These are phyloP conservation scores for Oxyria digyna DNA, from an alignment of 148 eudicot genomes.

Conservation along the genomic window DNA sequence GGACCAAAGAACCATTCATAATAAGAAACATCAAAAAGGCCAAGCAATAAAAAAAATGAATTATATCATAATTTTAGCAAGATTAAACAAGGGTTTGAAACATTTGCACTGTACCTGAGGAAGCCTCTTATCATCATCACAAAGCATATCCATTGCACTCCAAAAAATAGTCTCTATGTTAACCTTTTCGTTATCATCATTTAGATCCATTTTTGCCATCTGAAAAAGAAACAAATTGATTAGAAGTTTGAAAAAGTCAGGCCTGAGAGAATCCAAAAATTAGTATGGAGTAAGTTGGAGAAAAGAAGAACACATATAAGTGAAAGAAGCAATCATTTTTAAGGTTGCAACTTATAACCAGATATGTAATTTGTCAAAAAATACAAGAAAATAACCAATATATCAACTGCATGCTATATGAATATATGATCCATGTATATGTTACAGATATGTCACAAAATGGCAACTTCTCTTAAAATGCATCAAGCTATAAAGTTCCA, in stretches of 20 bases:
- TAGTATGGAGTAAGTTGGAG: neutral
- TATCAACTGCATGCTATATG: neutral
- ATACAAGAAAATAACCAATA: neutral
- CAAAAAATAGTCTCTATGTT: slow-evolving; percentile 79
- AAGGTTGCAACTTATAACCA: neutral
- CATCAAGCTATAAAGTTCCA: neutral
- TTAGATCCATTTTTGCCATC: slow-evolving; percentile 98
- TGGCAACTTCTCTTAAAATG: neutral
- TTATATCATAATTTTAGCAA: too few relatives aligned
- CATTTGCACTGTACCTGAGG: slow-evolving; percentile 54
- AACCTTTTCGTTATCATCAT: slow-evolving; percentile 82
- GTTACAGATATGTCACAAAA: neutral
- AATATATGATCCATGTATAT: neutral
- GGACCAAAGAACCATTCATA: neutral
- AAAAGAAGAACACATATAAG: neutral
- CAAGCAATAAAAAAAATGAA: neutral
- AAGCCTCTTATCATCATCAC: slow-evolving; percentile 93
- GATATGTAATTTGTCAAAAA: neutral
- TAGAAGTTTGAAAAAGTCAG: neutral
- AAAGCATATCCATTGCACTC: slow-evolving; percentile 99
- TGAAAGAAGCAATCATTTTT: neutral
- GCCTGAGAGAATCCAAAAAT: neutral
- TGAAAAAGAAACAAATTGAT: slow-evolving; percentile 15
- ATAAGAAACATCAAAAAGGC: neutral
- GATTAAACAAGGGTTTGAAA: neutral